Evolutionary conservation across 176 grass and related monocot genomes (phyloP), one percentile per base, ranked within the genome.

Genomic region (Carex kokanica): DNA sequence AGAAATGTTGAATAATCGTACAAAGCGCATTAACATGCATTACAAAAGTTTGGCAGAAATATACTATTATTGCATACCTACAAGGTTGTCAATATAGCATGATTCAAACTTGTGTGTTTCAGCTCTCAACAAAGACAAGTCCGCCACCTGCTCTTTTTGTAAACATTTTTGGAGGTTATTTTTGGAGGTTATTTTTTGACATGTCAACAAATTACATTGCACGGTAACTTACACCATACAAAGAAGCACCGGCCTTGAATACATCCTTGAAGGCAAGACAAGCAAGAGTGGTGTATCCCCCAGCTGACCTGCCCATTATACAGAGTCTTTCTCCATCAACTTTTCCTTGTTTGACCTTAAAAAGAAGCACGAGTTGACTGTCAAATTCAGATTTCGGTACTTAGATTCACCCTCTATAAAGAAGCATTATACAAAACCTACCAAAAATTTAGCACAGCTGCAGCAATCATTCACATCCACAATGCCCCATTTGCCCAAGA

Each of bases 101-200:
- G 89, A 98, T 83, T 95, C 96, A 69, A 98, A 98, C 82, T 98
- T 98, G 86, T 95, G 91, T 45, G 93, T 95, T 80, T 95, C 89
- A 55, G 89, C 93, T 83, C 60, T 88, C 85, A 98, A 8, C 69
- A 89, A 82, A 84, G 89, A 84, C 43, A 98, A 85, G 61, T 98
- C 91, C 54, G 91, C 91, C 60, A 98, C 84, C 91, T 95, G 84
- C 59, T 43, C 75, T 87, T 84, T 85, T 85, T 23, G 74, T 23
- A 72, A 52, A 52, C 43, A 74, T 45, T 25, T 24, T 49, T 15
- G 43, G 8, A 27, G 45, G 18, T 54, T 7, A 25, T 5, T 53
- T n/a, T 75, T 27, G n/a, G n/a, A n/a, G n/a, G n/a, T n/a, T n/a
- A n/a, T n/a, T n/a, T n/a, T n/a, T n/a, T n/a, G n/a, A n/a, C 71